Evolutionary conservation across 345 rosid genomes (phyloP), one percentile per base, ranked within the genome.

Genomic region (Gynandropsis gynandra): DNA sequence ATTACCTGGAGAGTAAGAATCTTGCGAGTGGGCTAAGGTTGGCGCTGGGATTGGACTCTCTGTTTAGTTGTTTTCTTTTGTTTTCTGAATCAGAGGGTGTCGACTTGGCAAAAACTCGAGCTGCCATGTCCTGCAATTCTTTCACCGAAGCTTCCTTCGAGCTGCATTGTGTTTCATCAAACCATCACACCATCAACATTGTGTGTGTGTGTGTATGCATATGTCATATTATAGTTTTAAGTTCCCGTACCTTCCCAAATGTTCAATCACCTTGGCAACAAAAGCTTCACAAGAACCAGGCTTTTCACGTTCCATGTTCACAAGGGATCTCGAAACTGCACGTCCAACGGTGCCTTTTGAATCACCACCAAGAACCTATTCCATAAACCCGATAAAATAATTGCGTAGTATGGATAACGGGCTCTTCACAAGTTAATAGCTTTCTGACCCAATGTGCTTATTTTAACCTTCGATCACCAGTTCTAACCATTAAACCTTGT

Each of bases 11-110:
- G 43, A 90, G 89, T 41, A 90, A 59, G 76, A 90, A 90, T 76
- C 96, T 82, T 3, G 92, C 98, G 11, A 90, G 85, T 4, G 96
- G 95, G 67, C 83, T 87, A 53, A 87, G 54, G 64, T 87, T 83
- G 51, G 87, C 63, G 44, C 73, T 80, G 13, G 85, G 76, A 71
- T 63, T 63, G 42, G 65, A 64, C 42, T 83, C 95, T 66, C 72
- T 86, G 56, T 41, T 76, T 59, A 66, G 81, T 66, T 70, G 92
- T 74, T 73, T 90, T 72, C 61, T 80, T 74, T 61, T 72, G 71
- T 63, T 69, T 19, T 79, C 94, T 36, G 62, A 66, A 60, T 75
- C 85, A 1, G 71, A 33, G 24, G 73, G 60, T 33, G 65, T 37
- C 61, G 62, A 62, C 71, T 76, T 82, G n/a, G 52, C 18, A 35